Base-by-base conservation (phyloP, 805 yeast species). In the Kluyveromyces wickerhamii region DNA sequence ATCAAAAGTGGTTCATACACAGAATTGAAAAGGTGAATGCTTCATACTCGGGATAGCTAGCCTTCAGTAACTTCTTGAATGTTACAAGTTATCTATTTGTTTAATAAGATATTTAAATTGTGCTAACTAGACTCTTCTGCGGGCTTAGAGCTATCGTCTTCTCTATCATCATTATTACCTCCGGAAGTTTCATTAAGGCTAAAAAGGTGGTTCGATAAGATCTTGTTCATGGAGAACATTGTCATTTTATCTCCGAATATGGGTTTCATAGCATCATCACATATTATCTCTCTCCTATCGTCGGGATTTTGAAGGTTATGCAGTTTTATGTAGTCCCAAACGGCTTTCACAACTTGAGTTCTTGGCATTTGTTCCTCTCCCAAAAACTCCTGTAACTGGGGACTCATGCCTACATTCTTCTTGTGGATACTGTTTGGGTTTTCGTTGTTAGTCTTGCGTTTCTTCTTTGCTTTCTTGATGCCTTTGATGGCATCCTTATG, bases 271-370 rank as follows among this genome's bases (percentile, higher is more conserved):
- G 57, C 65, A 0, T 67, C 79, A 48, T 80, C 87, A 49, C 85
- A 78, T 4, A 72, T 12, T 5, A 84, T 77, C 37, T 74, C 75
- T 35, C 89, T 63, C 42, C 69, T 67, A 54, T 84, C 83, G 1
- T 62, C 47, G 1, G 87, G 82, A 42, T 80, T 74, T 51, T 83
- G 94, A 20, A 84, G 56, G 19, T 71, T 54, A 39, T 79, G 51
- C 8, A 54, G 70, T 46, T 76, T 78, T 37, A 85, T 80, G 54
- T 85, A 74, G 10, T 65, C 69, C 94, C 94, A 83, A 4, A 82
- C 52, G 29, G 57, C 57, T 41, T 79, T 79, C 7, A 81, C 87
- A 12, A 80, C 77, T 50, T 79, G 79, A 0, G 89, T 77, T 44
- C 94, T 60, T 3, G 88, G 67, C 27, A 74, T 49, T 36, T 59